phyloP scores from a whole-genome alignment of 2,329 filamentous ascomycete species.

The Colletotrichum sp. region DNA sequence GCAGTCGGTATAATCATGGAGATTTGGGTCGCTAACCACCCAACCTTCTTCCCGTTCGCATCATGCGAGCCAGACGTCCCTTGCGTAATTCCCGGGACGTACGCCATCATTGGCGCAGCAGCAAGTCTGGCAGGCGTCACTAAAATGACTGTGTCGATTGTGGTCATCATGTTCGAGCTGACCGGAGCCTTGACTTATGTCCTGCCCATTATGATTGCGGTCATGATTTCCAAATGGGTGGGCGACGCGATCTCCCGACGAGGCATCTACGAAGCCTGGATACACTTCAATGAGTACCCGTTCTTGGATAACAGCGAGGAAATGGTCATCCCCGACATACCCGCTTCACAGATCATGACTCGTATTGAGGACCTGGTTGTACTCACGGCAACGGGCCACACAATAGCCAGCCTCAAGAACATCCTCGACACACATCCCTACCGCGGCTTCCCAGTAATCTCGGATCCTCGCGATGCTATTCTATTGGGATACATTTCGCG shows the following conservation, averaged over 20 bases:
- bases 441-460: conserved; percentile 91
- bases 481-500: conserved; percentile 94
- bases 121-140: conserved; percentile 94
- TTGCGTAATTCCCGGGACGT: conserved; percentile 93
- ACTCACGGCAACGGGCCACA: conserved; percentile 86
- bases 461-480: conserved; percentile 75
- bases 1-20: conserved; percentile 89
- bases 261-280: conserved; percentile 98
- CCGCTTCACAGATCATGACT: conserved; percentile 90
- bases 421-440: conserved; percentile 78
- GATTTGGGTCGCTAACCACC: conserved; percentile 82
- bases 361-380: conserved; percentile 88
- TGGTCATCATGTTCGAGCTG: conserved; percentile 99
- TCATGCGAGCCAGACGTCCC: conserved; percentile 84
- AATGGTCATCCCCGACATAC: conserved; percentile 75
- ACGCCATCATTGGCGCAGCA: conserved; percentile 94
- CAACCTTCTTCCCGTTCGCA: conserved; percentile 76
- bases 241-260: conserved; percentile 92
- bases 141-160: conserved; percentile 95
- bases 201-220: conserved; percentile 97
- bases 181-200: conserved; percentile 96
- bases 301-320: conserved; percentile 94
- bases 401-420: conserved; percentile 74
- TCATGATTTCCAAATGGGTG: conserved; percentile 98
- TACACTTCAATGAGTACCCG: conserved; percentile 93